Evolutionary conservation across 768 basidiomycete genomes (phyloP).

Genomic region (Grammothele lineata): DNA sequence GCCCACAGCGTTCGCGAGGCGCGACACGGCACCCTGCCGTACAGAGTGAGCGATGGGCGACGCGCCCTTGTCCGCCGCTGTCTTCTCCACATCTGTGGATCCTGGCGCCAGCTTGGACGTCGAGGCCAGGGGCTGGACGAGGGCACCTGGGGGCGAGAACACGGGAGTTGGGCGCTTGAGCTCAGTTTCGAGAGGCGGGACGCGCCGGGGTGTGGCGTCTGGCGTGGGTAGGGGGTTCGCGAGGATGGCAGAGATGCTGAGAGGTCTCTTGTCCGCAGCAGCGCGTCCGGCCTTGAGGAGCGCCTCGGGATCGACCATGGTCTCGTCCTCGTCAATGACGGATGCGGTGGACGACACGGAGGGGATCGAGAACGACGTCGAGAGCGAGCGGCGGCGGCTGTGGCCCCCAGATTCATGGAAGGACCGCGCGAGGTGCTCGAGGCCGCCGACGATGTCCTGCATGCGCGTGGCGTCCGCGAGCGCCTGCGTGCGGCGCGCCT

Average conservation of each 20-base stretch:
- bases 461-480: constrained; percentile 46
- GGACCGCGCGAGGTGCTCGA: constrained; percentile 42
- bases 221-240: not conserved
- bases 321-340: constrained; percentile 9
- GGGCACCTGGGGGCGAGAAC: not conserved
- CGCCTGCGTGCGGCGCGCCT: constrained; percentile 38
- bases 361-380: constrained; percentile 6
- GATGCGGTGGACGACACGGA: constrained; percentile 10
- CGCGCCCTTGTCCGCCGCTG: not conserved
- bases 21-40: too few relatives aligned
- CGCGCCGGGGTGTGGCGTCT: not conserved
- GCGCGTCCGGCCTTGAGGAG: not conserved
- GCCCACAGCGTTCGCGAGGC: not conserved
- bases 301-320: constrained; percentile 7
- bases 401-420: constrained; percentile 26
- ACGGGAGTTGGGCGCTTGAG: not conserved
- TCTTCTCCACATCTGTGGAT: not conserved
- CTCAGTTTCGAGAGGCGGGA: not conserved
- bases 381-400: constrained; percentile 1
- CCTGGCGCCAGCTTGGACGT: not conserved
- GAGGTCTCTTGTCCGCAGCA: not conserved
- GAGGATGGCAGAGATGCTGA: not conserved
- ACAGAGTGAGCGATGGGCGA: not conserved
- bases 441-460: constrained; percentile 44
- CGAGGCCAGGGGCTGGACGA: too few relatives aligned